A percentile compares a stretch with the other conserved stretches of the same genome.
Conservation (phyloP, 805 yeast species). For the Scheffersomyces lignosus region DNA sequence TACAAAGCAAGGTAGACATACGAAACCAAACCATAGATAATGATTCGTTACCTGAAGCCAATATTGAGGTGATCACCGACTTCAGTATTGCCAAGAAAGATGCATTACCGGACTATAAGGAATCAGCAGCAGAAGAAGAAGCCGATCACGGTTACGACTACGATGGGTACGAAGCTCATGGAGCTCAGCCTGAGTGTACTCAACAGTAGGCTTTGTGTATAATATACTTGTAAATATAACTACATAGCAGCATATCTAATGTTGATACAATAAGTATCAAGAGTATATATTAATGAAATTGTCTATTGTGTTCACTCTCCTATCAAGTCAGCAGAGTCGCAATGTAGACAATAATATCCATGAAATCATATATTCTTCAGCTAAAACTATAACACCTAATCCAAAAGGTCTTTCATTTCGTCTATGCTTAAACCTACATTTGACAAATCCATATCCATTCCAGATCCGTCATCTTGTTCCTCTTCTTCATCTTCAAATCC, state of each 20-base stretch:
- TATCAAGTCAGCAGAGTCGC: too few relatives aligned
- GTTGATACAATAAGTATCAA: too few relatives aligned
- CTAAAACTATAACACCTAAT: too few relatives aligned
- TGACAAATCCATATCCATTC: conserved; percentile 8
- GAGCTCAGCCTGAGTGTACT: conserved; percentile 37
- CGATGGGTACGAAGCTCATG: conserved; percentile 8
- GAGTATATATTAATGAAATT: too few relatives aligned
- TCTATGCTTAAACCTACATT: conserved; percentile 30
- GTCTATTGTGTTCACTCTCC: too few relatives aligned
- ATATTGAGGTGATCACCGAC: conserved; percentile 37
- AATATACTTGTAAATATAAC: conserved; percentile 8
- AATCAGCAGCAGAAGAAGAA: conserved; percentile 11
- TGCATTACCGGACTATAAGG: conserved; percentile 33
- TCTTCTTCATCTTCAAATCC: too few relatives aligned
- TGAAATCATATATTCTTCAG: too few relatives aligned
- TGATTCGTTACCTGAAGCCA: conserved; percentile 34
- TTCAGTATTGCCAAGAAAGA: conserved; percentile 25
- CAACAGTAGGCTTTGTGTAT: conserved; percentile 19
- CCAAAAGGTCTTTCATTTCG: conserved; percentile 38
- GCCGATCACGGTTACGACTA: conserved; percentile 12
- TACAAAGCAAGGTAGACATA: conserved; percentile 22
- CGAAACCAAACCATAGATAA: conserved; percentile 22
- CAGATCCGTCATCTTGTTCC: conserved; percentile 11
- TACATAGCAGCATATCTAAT: too few relatives aligned
- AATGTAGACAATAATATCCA: too few relatives aligned